A percentile compares a stretch with the other conserved stretches of the same genome.
These are phyloP conservation scores for Sporodiniella umbellata DNA, from an alignment of 371 early-diverging fungal species.

Conservation along the genomic window DNA sequence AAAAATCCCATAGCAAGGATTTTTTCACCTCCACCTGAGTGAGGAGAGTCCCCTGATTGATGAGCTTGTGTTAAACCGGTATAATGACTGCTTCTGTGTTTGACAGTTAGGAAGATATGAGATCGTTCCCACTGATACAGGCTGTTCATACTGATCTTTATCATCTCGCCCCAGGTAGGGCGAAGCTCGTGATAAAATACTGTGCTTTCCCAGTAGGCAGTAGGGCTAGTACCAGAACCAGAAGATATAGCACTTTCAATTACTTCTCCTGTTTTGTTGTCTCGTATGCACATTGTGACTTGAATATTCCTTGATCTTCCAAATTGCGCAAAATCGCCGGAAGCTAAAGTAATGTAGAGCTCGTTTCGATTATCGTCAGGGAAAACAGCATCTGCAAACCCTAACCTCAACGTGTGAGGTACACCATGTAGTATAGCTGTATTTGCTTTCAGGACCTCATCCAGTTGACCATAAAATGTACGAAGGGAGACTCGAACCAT, in stretches of 20 bases:
- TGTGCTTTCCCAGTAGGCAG: conserved; percentile 56
- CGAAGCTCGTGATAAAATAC: conserved; percentile 63
- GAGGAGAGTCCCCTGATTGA: conserved; percentile 4
- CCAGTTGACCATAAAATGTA: conserved; percentile 46
- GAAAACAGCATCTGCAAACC: conserved; percentile 67
- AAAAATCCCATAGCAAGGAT: conserved; percentile 54
- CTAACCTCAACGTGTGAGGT: conserved; percentile 51
- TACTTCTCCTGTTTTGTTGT: conserved; percentile 49
- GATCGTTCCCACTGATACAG: conserved; percentile 49
- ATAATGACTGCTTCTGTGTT: conserved; percentile 42
- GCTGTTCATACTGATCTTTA: conserved; percentile 56
- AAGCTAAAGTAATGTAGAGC: conserved; percentile 61
- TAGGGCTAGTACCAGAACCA: conserved; percentile 46
- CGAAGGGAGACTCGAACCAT: conserved; percentile 51
- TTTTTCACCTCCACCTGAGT: conserved; percentile 29
- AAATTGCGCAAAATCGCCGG: conserved; percentile 61
- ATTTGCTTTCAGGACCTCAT: conserved; percentile 47
- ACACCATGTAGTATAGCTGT: conserved; percentile 45
- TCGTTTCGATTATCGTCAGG: conserved; percentile 63
- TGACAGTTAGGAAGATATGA: conserved; percentile 62
- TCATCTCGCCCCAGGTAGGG: conserved; percentile 67
- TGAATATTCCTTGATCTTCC: conserved; percentile 59
- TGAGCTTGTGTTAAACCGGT: conserved; percentile 10
- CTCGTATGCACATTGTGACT: conserved; percentile 58
- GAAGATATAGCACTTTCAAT: conserved; percentile 53